phyloP scores from a whole-genome alignment of 2,329 filamentous ascomycete genomes.

The Tolypocladium pustulatum region DNA sequence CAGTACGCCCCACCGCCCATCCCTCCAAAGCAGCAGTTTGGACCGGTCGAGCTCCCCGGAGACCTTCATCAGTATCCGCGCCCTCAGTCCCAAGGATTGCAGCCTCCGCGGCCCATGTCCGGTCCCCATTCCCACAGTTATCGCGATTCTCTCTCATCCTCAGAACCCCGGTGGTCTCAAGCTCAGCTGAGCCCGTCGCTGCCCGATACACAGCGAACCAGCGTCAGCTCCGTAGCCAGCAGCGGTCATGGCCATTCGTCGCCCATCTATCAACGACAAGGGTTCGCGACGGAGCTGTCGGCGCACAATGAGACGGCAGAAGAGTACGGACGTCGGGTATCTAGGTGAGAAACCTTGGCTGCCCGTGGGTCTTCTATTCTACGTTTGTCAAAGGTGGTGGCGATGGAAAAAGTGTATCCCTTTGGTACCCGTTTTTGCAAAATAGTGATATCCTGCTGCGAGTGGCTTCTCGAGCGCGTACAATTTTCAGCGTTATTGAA shows the following conservation, averaged over 20 bases:
- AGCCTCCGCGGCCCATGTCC: slow-evolving; percentile 12
- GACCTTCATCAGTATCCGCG: slow-evolving; percentile 32
- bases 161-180: slow-evolving; percentile 32
- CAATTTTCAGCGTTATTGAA: background rate
- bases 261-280: slow-evolving; percentile 28
- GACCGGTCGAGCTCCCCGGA: slow-evolving; percentile 33
- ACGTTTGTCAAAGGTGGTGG: too few relatives aligned
- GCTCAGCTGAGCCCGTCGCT: slow-evolving; percentile 13
- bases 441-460: background rate
- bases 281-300: slow-evolving; percentile 31
- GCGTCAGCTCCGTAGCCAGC: slow-evolving; percentile 14
- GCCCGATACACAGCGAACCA: slow-evolving; percentile 13
- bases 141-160: slow-evolving; percentile 12
- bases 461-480: too few relatives aligned
- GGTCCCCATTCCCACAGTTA: background rate
- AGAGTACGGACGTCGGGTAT: slow-evolving; percentile 21
- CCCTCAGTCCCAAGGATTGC: slow-evolving; percentile 17
- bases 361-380: background rate
- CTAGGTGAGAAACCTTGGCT: background rate
- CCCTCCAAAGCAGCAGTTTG: slow-evolving; percentile 14
- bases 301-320: slow-evolving; percentile 37
- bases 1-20: slow-evolving; percentile 12
- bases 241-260: slow-evolving; percentile 20
- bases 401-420: too few relatives aligned
- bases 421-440: too few relatives aligned